These are phyloP conservation scores for Kokia cookei DNA, from an alignment of 441 rosid species.

Conservation along the genomic window DNA sequence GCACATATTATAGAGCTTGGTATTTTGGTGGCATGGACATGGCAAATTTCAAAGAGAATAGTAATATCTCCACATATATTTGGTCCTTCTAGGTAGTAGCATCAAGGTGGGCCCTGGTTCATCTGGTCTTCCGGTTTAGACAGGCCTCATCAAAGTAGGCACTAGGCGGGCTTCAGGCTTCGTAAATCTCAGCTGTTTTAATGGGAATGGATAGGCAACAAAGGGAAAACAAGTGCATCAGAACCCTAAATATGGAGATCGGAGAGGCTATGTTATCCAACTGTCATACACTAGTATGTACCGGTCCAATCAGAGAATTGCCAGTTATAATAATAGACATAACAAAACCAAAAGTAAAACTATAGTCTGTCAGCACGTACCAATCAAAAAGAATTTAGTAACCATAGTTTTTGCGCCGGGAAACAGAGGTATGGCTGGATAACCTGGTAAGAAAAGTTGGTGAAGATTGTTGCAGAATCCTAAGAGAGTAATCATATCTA, in stretches of 20 bases:
- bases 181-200: slow-evolving; percentile 82
- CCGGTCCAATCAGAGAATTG: slow-evolving; percentile 22
- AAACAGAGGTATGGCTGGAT: slow-evolving; percentile 67
- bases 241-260: slow-evolving; percentile 58
- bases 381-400: slow-evolving; percentile 53
- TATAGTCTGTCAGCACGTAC: slow-evolving; percentile 42
- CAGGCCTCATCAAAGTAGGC: slow-evolving; percentile 76
- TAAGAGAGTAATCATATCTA: neutral
- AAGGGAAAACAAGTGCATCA: slow-evolving; percentile 69
- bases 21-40: slow-evolving; percentile 54
- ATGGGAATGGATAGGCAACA: slow-evolving; percentile 77
- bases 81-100: slow-evolving; percentile 75
- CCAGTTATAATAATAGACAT: slow-evolving; percentile 17
- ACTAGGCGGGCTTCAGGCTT: slow-evolving; percentile 91
- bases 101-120: slow-evolving; percentile 79
- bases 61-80: slow-evolving; percentile 42
- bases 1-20: slow-evolving; percentile 51
- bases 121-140: slow-evolving; percentile 87
- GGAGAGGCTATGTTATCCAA: slow-evolving; percentile 48
- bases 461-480: slow-evolving; percentile 25
- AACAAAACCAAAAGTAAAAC: slow-evolving; percentile 13
- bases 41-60: slow-evolving; percentile 38
- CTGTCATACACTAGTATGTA: slow-evolving; percentile 23
- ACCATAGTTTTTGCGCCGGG: slow-evolving; percentile 79
- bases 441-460: slow-evolving; percentile 66